A percentile compares a stretch with the other conserved stretches of the same genome.
Evolutionary conservation across 208 protist species (phyloP).

Genomic region (Acanthamoeba rhysodes): DNA sequence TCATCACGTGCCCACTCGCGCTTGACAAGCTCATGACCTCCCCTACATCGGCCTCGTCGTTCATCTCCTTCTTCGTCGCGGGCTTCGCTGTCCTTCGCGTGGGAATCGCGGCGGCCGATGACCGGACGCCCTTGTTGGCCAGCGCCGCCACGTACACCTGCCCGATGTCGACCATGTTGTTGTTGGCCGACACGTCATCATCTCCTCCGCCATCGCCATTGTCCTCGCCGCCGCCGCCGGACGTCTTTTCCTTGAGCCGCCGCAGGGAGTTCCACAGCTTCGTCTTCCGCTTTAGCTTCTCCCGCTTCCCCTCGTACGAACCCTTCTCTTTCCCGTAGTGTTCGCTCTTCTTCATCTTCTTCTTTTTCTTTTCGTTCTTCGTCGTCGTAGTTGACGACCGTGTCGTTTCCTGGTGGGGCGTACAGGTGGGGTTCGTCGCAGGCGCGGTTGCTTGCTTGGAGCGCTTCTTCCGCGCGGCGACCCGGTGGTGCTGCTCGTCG

Average conservation of each 20-base stretch:
- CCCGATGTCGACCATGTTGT: no score
- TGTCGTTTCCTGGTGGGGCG: background rate
- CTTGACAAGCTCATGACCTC: no score
- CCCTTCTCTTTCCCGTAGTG: background rate
- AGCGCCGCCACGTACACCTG: no score
- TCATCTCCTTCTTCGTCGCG: background rate
- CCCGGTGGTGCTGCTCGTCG: background rate
- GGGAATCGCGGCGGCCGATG: no score
- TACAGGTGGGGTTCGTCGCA: background rate
- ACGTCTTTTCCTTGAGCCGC: background rate
- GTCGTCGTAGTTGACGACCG: background rate
- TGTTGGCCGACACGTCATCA: background rate
- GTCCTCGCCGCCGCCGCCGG: background rate
- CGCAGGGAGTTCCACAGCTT: background rate
- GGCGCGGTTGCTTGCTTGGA: background rate
- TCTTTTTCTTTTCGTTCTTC: background rate
- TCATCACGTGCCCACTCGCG: background rate
- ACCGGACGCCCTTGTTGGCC: no score
- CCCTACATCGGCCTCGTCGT: background rate
- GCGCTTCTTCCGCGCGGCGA: background rate
- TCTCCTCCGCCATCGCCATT: no score
- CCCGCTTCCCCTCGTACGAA: background rate
- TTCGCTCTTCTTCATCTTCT: background rate
- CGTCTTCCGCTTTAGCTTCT: background rate
- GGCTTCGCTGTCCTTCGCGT: background rate